Conservation (phyloP, 2,329 filamentous ascomycete genomes). For the Arthrobotrys iridis region DNA sequence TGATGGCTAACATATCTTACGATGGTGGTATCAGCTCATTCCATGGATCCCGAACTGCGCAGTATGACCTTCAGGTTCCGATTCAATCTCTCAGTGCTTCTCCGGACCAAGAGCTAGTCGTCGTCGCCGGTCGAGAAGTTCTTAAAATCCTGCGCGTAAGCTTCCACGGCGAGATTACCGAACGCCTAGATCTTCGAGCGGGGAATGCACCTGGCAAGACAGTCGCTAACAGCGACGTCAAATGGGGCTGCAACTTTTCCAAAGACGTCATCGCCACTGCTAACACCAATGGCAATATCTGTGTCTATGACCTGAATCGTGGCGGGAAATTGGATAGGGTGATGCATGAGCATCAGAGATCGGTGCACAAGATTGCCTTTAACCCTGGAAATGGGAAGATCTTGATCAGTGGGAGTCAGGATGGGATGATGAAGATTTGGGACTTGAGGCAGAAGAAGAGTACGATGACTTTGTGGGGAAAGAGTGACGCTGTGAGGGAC, state of each 20-base stretch:
- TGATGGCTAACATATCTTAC: constrained; percentile 24
- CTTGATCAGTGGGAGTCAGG: constrained; percentile 57
- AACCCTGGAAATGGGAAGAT: constrained; percentile 57
- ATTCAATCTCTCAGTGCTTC: constrained; percentile 57
- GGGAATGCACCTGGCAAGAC: constrained; percentile 55
- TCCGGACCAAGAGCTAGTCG: constrained; percentile 56
- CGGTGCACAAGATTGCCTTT: constrained; percentile 58
- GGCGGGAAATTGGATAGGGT: constrained; percentile 55
- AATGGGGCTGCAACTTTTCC: constrained; percentile 56
- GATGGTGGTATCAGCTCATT: constrained; percentile 22
- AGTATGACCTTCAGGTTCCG: constrained; percentile 55
- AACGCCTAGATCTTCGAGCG: constrained; percentile 55
- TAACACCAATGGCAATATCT: constrained; percentile 58
- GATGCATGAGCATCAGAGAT: constrained; percentile 57
- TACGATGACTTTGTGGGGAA: constrained; percentile 57
- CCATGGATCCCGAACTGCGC: constrained; percentile 54
- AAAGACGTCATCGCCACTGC: constrained; percentile 57
- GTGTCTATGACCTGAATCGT: constrained; percentile 56
- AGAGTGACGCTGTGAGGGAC: constrained; percentile 58
- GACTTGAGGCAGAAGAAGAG: constrained; percentile 57
- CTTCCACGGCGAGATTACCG: constrained; percentile 54
- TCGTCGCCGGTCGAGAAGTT: constrained; percentile 57
- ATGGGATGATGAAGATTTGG: constrained; percentile 58
- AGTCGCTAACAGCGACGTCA: constrained; percentile 56
- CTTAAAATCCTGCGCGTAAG: constrained; percentile 56